phyloP scores from a whole-genome alignment of 2,329 filamentous ascomycete genomes.

The Penicillium sp. region DNA sequence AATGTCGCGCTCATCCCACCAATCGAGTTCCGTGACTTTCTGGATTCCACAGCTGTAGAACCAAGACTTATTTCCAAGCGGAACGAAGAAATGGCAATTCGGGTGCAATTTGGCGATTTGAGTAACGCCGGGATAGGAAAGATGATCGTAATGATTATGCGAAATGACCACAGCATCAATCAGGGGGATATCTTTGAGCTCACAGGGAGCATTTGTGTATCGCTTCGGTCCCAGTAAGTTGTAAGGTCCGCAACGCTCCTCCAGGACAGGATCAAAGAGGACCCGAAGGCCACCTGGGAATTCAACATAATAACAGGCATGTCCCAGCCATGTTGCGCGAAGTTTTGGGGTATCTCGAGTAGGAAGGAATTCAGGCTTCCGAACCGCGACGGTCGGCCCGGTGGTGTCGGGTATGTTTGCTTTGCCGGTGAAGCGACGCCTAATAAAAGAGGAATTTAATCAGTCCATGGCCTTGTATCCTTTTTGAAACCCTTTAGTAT shows the following conservation, averaged over 20 bases:
- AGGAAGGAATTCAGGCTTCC: conserved; percentile 68
- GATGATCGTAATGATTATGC: conserved; percentile 92
- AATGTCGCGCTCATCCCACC: conserved; percentile 88
- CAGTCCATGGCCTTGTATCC: neutral
- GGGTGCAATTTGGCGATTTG: conserved; percentile 74
- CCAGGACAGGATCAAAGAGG: conserved; percentile 92
- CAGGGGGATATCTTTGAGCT: conserved; percentile 73
- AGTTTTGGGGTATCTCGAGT: conserved; percentile 64
- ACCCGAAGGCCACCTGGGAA: conserved; percentile 85
- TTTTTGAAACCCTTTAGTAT: neutral
- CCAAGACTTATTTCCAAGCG: conserved; percentile 81
- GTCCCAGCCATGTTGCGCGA: conserved; percentile 90
- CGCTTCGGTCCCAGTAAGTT: conserved; percentile 72
- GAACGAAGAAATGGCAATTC: conserved; percentile 84
- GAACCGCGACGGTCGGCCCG: conserved; percentile 68
- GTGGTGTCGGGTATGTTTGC: conserved; percentile 64
- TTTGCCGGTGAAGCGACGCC: conserved; percentile 54
- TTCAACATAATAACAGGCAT: conserved; percentile 92
- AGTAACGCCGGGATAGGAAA: conserved; percentile 75
- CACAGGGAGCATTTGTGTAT: conserved; percentile 76
- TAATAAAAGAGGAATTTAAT: conserved; percentile 11
- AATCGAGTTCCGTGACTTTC: conserved; percentile 87
- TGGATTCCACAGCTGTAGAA: conserved; percentile 71
- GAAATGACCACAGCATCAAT: conserved; percentile 70
- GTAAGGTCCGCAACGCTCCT: conserved; percentile 81